Evolutionary conservation across 164 flowering plant genomes (phyloP).

Genomic region (Berberis vulgaris): DNA sequence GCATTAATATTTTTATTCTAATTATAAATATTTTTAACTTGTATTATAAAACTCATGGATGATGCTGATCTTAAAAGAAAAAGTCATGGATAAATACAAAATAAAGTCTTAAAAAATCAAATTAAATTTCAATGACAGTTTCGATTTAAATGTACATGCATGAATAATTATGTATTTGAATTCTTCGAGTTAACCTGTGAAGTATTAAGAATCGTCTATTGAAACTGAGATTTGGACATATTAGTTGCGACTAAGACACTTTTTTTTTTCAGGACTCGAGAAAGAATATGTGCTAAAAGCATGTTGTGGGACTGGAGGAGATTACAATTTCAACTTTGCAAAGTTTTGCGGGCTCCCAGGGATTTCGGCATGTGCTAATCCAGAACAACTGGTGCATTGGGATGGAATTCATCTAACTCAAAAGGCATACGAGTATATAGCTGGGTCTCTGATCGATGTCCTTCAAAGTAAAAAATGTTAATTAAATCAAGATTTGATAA

Average conservation of each 20-base stretch:
- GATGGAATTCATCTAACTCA: constrained; percentile 8
- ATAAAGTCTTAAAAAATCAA: too few species aligned
- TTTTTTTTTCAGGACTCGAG: constrained; percentile 1
- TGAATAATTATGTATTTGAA: too few species aligned
- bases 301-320: constrained; percentile 11
- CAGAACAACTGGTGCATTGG: neutral
- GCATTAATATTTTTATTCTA: neutral
- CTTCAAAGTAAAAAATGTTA: too few species aligned
- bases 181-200: too few species aligned
- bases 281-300: neutral
- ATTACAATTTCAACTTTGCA: constrained; percentile 3
- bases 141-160: too few species aligned
- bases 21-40: neutral
- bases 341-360: constrained; percentile 6
- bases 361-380: neutral
- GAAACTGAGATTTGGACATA: neutral
- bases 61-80: too few species aligned
- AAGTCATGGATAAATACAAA: too few species aligned
- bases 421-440: constrained; percentile 1
- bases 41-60: neutral
- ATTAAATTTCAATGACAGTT: too few species aligned
- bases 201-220: too few species aligned
- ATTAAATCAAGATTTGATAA: too few species aligned
- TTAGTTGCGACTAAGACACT: neutral
- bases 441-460: neutral